Conservation (phyloP, 176 grass and related monocot genomes). For the Juncus inflexus region DNA sequence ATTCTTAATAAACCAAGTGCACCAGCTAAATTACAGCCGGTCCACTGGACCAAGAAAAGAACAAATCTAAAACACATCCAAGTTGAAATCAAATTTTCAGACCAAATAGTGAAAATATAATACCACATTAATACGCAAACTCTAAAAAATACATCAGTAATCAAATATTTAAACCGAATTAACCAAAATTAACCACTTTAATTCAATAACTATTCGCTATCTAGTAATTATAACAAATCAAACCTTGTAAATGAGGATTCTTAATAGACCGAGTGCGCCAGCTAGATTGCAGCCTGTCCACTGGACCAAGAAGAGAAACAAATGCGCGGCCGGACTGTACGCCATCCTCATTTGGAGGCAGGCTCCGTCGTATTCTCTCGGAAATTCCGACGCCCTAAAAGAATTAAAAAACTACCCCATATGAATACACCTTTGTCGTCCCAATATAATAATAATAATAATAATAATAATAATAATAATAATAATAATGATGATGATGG, state of each 20-base stretch:
- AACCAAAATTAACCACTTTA: too few species aligned
- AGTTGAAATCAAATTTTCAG: neutral
- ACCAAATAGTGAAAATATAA: neutral
- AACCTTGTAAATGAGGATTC: constrained; percentile 86
- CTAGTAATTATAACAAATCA: too few species aligned
- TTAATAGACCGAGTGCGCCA: constrained; percentile 57
- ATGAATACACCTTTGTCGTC: too few species aligned
- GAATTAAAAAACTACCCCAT: neutral
- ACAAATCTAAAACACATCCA: neutral
- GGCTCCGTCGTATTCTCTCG: constrained; percentile 65
- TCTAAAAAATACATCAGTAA: too few species aligned
- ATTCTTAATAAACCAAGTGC: too few species aligned
- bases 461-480: too few species aligned
- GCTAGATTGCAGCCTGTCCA: constrained; percentile 79
- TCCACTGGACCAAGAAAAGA: constrained; percentile 83
- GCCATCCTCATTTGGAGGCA: constrained; percentile 81
- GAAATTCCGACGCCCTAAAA: constrained; percentile 68
- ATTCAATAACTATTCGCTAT: too few species aligned
- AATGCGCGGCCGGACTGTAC: constrained; percentile 59
- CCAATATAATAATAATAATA: too few species aligned
- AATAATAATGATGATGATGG: too few species aligned
- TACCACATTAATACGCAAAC: too few species aligned
- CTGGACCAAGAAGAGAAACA: constrained; percentile 77
- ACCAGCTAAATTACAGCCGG: constrained; percentile 19
- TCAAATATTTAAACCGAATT: too few species aligned